Conservation (phyloP, 2,329 filamentous ascomycete genomes). For the Fusarium globosum region DNA sequence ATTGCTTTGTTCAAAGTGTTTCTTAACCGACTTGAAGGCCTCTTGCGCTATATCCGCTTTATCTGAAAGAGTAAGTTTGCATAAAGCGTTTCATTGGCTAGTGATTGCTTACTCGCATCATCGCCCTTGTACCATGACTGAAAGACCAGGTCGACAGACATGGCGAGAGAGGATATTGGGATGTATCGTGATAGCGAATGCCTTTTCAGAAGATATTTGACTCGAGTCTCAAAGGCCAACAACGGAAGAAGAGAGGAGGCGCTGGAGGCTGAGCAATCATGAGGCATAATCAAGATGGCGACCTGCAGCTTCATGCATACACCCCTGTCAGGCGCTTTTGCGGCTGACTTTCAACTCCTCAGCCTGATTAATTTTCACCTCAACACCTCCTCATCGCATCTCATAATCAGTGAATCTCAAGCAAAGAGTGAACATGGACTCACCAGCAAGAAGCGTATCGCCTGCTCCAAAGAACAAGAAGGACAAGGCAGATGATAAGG, state of each 20-base stretch:
- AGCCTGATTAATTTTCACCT: neutral
- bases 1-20: neutral
- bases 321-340: neutral
- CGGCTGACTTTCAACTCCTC: neutral
- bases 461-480: neutral
- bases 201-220: neutral
- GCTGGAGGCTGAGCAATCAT: neutral
- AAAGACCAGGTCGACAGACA: neutral
- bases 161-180: neutral
- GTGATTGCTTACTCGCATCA: neutral
- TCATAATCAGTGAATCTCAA: rapidly evolving
- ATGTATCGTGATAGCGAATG: rapidly evolving
- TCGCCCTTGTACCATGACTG: neutral
- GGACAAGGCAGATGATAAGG: neutral
- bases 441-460: neutral
- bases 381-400: neutral
- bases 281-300: neutral
- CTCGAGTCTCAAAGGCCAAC: no score
- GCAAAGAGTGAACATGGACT: neutral
- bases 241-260: neutral
- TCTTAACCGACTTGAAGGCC: neutral
- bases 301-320: neutral
- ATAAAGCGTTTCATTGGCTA: neutral
- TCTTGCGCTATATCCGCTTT: neutral
- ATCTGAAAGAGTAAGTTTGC: neutral